Evolutionary conservation across 805 yeast genomes (phyloP).

Genomic region (Suhomyces canberraensis): DNA sequence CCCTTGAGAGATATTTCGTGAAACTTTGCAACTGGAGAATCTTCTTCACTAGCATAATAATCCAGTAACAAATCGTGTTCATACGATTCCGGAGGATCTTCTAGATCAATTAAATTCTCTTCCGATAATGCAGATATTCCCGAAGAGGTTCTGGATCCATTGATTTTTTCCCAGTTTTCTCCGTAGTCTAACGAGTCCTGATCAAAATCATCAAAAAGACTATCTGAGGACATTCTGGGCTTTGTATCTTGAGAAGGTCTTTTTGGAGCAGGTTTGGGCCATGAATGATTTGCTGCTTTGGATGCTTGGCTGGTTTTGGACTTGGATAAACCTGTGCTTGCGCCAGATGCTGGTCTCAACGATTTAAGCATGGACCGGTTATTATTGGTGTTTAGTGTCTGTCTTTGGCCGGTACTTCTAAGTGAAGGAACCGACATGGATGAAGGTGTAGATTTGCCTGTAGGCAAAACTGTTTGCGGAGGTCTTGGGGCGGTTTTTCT

Average conservation of each 20-base stretch:
- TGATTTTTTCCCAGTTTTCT: conserved; percentile 6
- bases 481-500: conserved; percentile 9
- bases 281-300: conserved; percentile 28
- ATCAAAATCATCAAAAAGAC: conserved; percentile 38
- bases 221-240: conserved; percentile 10
- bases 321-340: conserved; percentile 9
- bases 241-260: conserved; percentile 1
- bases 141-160: conserved; percentile 5
- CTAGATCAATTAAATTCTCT: conserved; percentile 71
- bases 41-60: conserved; percentile 4
- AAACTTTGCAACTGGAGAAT: conserved; percentile 13
- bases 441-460: conserved; percentile 2
- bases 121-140: conserved; percentile 5
- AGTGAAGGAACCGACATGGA: conserved; percentile 17
- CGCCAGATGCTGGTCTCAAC: conserved; percentile 21
- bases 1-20: conserved; percentile 22
- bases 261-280: conserved; percentile 19
- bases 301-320: conserved; percentile 19
- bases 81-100: conserved; percentile 14
- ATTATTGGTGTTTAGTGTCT: conserved; percentile 1
- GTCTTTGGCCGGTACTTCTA: conserved; percentile 6
- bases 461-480: not conserved
- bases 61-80: conserved; percentile 5
- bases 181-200: conserved; percentile 22
- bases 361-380: conserved; percentile 31